phyloP scores from a whole-genome alignment of 805 yeast genomes.

The Cyberlindnera maritima region DNA sequence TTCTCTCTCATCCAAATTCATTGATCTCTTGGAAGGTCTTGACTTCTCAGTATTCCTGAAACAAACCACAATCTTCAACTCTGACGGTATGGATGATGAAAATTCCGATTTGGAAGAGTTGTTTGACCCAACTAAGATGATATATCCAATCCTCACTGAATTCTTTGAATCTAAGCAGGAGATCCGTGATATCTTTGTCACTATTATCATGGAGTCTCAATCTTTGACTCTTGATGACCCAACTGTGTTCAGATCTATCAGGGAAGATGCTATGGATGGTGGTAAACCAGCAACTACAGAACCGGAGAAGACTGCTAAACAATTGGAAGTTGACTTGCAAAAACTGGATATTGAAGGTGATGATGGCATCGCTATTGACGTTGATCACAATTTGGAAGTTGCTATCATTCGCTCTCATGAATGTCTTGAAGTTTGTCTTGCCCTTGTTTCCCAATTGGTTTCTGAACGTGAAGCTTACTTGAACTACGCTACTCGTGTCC shows the following conservation, averaged over 20 bases:
- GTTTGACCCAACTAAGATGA: constrained; percentile 27
- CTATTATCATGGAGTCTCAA: constrained; percentile 66
- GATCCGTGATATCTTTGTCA: constrained; percentile 57
- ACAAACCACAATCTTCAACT: constrained; percentile 7
- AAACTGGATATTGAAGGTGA: constrained; percentile 43
- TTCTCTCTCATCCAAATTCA: constrained; percentile 44
- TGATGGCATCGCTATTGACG: constrained; percentile 34
- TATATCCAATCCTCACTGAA: constrained; percentile 49
- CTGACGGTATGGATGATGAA: constrained; percentile 2
- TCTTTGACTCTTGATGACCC: constrained; percentile 70
- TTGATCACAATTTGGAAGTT: constrained; percentile 29
- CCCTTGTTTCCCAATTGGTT: constrained; percentile 53
- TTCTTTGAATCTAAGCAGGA: constrained; percentile 74
- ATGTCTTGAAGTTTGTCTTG: constrained; percentile 33
- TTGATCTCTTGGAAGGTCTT: constrained; percentile 56
- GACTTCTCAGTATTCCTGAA: constrained; percentile 53
- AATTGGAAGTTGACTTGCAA: constrained; percentile 45
- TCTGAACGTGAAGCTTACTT: constrained; percentile 69
- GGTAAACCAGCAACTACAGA: constrained; percentile 34
- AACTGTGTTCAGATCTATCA: constrained; percentile 64
- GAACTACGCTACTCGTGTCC: constrained; percentile 72
- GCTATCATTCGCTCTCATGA: constrained; percentile 34
- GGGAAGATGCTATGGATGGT: constrained; percentile 42
- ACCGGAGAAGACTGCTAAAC: constrained; percentile 48
- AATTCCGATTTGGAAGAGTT: constrained; percentile 13